Percentiles rank a stretch among this genome's conserved stretches.
Evolutionary conservation across 441 rosid genomes (phyloP).

Genomic region (Daphne laureola): DNA sequence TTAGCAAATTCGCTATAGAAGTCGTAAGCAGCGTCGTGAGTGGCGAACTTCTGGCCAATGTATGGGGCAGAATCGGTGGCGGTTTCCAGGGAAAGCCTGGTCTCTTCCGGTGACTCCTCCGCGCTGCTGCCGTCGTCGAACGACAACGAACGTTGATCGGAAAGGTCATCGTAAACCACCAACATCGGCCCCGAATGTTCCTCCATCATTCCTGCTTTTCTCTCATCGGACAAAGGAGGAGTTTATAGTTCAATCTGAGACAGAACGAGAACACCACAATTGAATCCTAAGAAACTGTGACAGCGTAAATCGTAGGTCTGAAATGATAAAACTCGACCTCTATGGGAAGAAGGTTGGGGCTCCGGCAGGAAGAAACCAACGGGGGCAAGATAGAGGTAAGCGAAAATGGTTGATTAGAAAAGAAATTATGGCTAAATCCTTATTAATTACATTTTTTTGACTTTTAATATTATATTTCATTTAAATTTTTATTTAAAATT

Average conservation of each 20-base stretch:
- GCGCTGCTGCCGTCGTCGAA: constrained; percentile 77
- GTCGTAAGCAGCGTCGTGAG: constrained; percentile 91
- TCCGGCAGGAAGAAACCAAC: too few relatives aligned
- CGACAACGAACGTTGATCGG: constrained; percentile 77
- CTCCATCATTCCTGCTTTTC: constrained; percentile 45
- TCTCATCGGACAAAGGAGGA: constrained; percentile 3
- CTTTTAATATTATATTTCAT: too few relatives aligned
- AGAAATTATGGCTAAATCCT: too few relatives aligned
- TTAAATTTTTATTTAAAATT: too few relatives aligned
- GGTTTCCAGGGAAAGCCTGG: constrained; percentile 59
- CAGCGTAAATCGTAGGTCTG: too few relatives aligned
- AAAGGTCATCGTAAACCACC: constrained; percentile 71
- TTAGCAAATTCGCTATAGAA: constrained; percentile 82
- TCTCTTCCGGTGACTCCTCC: constrained; percentile 79
- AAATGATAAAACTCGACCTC: too few relatives aligned
- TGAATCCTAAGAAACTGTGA: too few relatives aligned
- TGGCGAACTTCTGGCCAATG: constrained; percentile 72
- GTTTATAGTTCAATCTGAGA: constrained; percentile 11
- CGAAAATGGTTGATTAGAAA: too few relatives aligned
- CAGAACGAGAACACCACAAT: too few relatives aligned
- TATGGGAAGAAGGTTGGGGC: too few relatives aligned
- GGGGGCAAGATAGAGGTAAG: too few relatives aligned
- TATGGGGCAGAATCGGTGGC: constrained; percentile 59
- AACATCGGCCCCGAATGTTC: constrained; percentile 71
- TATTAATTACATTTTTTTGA: too few relatives aligned